Evolutionary conservation across 352 stramenopile genomes (phyloP).

Genomic region (Phytophthora sp.): DNA sequence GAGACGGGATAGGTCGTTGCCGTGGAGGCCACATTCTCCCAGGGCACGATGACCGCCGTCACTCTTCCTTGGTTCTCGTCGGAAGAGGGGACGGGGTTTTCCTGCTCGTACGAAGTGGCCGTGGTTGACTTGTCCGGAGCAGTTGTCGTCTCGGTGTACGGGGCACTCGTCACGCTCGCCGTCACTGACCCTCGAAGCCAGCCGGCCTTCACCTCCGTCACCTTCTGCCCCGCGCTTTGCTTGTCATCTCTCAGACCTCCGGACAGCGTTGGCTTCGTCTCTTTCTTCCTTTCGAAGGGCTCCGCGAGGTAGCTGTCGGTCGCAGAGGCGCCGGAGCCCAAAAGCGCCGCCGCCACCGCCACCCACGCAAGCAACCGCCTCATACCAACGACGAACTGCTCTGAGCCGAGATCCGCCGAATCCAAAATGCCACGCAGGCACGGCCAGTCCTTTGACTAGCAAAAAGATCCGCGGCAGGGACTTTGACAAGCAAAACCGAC

Average conservation of each 20-base stretch:
- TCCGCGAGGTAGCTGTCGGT: conserved; percentile 2
- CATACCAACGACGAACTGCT: too few relatives aligned
- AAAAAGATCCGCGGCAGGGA: background rate
- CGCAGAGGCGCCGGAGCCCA: background rate
- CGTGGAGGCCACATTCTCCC: background rate
- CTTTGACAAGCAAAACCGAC: conserved; percentile 12
- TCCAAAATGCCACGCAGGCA: conserved; percentile 8
- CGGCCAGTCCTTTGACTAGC: too few relatives aligned
- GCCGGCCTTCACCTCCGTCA: background rate
- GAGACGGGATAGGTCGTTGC: background rate
- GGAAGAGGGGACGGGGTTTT: background rate
- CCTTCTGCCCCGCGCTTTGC: background rate
- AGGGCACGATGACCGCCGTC: conserved; percentile 12
- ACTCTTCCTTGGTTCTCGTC: background rate
- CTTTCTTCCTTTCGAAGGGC: background rate
- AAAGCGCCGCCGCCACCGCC: background rate
- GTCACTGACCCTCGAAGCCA: conserved; percentile 1
- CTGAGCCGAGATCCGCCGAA: background rate
- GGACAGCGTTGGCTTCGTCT: background rate
- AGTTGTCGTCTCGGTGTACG: background rate
- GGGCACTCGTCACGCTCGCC: background rate
- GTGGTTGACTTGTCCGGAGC: background rate
- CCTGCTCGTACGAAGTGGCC: too few relatives aligned
- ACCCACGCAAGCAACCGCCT: conserved; percentile 12
- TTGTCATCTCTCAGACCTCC: background rate